A percentile compares a stretch with the other conserved stretches of the same genome.
These are phyloP conservation scores for Boletellus ananiceps DNA, from an alignment of 768 basidiomycete genomes.

Conservation along the genomic window DNA sequence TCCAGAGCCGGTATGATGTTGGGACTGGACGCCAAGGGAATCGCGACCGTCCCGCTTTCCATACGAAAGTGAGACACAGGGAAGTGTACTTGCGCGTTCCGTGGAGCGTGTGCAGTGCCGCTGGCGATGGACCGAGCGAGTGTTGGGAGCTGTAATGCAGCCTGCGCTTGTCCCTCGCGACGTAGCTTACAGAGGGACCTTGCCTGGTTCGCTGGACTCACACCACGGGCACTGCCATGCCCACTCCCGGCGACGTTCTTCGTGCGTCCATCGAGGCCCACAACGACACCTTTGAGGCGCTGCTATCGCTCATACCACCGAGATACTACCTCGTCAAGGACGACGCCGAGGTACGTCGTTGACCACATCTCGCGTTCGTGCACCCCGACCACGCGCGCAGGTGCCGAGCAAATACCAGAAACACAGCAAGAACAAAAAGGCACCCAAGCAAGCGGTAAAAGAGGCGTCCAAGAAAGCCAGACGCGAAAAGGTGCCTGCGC, in stretches of 20 bases:
- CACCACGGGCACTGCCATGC: slow-evolving; percentile 36
- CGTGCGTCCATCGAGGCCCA: slow-evolving; percentile 71
- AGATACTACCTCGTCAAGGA: slow-evolving; percentile 66
- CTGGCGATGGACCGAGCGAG: too few species aligned
- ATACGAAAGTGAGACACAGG: too few species aligned
- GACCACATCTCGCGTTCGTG: neutral
- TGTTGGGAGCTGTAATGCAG: too few species aligned
- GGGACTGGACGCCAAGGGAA: too few species aligned
- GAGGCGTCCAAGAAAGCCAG: slow-evolving; percentile 88
- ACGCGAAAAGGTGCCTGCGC: slow-evolving; percentile 63
- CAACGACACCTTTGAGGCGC: slow-evolving; percentile 79
- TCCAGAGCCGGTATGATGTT: neutral
- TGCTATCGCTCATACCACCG: slow-evolving; percentile 83
- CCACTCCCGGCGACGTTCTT: slow-evolving; percentile 46
- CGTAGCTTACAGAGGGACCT: too few species aligned
- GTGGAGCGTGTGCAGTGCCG: too few species aligned
- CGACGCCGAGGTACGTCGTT: slow-evolving; percentile 12
- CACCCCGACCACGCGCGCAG: neutral
- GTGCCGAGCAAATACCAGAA: slow-evolving; percentile 72
- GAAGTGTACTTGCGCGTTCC: too few species aligned
- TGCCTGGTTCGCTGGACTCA: too few species aligned
- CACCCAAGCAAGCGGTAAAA: slow-evolving; percentile 81
- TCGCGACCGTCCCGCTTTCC: too few species aligned
- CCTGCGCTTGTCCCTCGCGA: too few species aligned
- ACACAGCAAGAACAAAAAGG: slow-evolving; percentile 81